Conservation (phyloP, 2,329 filamentous ascomycete genomes). For the Coniochaeta sp. region DNA sequence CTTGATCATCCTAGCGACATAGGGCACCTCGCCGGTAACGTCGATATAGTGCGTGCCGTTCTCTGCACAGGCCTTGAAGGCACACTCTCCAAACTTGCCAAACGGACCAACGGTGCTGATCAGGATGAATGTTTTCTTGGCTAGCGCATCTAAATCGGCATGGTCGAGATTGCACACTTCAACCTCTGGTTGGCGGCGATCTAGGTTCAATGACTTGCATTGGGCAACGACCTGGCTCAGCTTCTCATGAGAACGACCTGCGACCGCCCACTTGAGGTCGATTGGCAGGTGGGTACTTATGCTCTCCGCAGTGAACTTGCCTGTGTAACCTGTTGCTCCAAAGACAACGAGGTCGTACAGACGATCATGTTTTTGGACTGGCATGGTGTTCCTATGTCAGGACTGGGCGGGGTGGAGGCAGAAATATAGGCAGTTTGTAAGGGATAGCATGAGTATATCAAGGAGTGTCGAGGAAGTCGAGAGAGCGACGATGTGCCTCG, state of each 20-base stretch:
- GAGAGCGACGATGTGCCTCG: conserved; percentile 22
- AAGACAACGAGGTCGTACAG: conserved; percentile 51
- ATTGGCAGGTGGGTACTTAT: conserved; percentile 64
- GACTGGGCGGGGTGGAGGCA: background rate
- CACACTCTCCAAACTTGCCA: conserved; percentile 45
- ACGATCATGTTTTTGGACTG: conserved; percentile 40
- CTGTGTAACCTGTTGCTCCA: conserved; percentile 71
- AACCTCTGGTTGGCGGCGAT: conserved; percentile 56
- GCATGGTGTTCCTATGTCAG: conserved; percentile 23
- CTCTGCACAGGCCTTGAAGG: conserved; percentile 54
- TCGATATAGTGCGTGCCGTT: conserved; percentile 59
- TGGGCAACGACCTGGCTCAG: conserved; percentile 61
- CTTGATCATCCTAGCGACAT: conserved; percentile 50
- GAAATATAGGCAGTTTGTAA: background rate
- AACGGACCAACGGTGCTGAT: conserved; percentile 56
- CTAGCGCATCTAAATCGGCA: conserved; percentile 36
- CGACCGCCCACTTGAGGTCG: conserved; percentile 79
- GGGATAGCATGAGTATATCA: background rate
- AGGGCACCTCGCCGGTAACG: conserved; percentile 53
- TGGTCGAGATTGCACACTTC: conserved; percentile 43
- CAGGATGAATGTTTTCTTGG: conserved; percentile 47
- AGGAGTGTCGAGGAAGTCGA: background rate
- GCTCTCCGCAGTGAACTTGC: conserved; percentile 67
- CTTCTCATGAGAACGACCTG: conserved; percentile 73
- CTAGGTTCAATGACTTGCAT: conserved; percentile 57